Base-by-base conservation (phyloP, 2,329 filamentous ascomycete species). In the Scytalidium sp. region DNA sequence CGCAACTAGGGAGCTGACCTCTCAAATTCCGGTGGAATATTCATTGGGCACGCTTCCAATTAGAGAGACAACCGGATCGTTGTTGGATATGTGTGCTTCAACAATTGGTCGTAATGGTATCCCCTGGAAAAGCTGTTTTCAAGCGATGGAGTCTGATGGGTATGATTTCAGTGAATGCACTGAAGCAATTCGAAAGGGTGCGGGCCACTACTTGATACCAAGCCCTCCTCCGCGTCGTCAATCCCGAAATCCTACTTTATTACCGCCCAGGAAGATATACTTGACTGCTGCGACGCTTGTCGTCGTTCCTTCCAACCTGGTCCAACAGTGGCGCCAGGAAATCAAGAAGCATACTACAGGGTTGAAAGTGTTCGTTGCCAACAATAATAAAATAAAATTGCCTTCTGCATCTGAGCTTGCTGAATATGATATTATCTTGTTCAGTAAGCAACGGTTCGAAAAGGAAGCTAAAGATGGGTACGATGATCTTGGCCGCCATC, bases 271-370 rank as follows among this genome's bases (percentile, higher is more conserved):
- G 19, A 75, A 72, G 52, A 70, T 96, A 3, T 79, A 74, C 21
- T 71, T 94, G 7, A 88, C 84, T 52, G 76, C 80, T 22, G 80
- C 80, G 0, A 96, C 87, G 0, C 71, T 97, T 3, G 74, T 96
- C 17, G 80, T 97, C 23, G 90, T 92, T 0, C 93, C 93, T 0
- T 76, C 84, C 13, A 97, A 97, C 62, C 74, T 97, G 20, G 73
- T 96, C 3, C 78, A 85, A 47, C 93, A 97, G 65, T 97, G 93
- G 93, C 73, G 80, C 47, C 76, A 83, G 10, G 90, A 97, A 61
- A 90, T 97, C 10, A 65, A 73, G 2, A 91, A 90, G 60, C 93
- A 97, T 61, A 87, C 90, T 0, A 71, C 69, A 3, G 78, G 79
- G 0, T 70, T 97, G 0, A 79, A 77, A 9, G 76, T 90, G 0